phyloP scores from a whole-genome alignment of 176 grass and related monocot species.

The Dendrocalamus sinicus region DNA sequence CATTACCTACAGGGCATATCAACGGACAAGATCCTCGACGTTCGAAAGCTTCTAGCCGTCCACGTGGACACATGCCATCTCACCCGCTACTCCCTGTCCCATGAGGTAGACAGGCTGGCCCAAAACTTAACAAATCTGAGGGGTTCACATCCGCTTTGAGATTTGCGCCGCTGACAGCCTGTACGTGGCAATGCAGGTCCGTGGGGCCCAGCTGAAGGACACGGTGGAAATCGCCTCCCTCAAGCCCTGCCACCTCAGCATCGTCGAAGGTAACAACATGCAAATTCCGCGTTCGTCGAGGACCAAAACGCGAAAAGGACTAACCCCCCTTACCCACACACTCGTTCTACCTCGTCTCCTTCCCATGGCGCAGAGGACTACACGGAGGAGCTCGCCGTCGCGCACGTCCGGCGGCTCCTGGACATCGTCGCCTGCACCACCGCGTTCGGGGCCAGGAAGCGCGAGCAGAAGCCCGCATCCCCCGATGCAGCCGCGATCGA shows the following conservation, averaged over 20 bases:
- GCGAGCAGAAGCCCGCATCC: slow-evolving; percentile 43
- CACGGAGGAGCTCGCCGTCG: slow-evolving; percentile 87
- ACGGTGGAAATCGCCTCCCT: slow-evolving; percentile 74
- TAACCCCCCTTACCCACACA: neutral
- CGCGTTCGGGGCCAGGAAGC: slow-evolving; percentile 61
- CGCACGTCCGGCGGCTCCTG: slow-evolving; percentile 77
- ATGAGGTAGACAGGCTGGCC: slow-evolving; percentile 62
- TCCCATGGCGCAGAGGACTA: slow-evolving; percentile 67
- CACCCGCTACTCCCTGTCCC: slow-evolving; percentile 80
- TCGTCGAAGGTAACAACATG: slow-evolving; percentile 68
- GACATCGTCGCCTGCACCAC: slow-evolving; percentile 91
- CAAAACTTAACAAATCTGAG: neutral
- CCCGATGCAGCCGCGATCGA: slow-evolving; percentile 38
- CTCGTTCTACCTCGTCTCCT: neutral
- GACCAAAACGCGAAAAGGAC: neutral
- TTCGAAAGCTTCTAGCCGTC: slow-evolving; percentile 78
- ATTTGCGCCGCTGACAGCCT: slow-evolving; percentile 15
- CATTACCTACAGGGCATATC: slow-evolving; percentile 69
- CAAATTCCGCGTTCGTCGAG: neutral
- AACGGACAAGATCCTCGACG: slow-evolving; percentile 81
- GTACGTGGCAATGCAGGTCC: slow-evolving; percentile 52
- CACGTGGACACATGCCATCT: slow-evolving; percentile 91
- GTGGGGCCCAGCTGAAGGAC: slow-evolving; percentile 73
- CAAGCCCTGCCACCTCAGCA: slow-evolving; percentile 77
- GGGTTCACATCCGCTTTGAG: neutral